These are phyloP conservation scores for Agaricus blazei DNA, from an alignment of 768 basidiomycete species.

Conservation along the genomic window DNA sequence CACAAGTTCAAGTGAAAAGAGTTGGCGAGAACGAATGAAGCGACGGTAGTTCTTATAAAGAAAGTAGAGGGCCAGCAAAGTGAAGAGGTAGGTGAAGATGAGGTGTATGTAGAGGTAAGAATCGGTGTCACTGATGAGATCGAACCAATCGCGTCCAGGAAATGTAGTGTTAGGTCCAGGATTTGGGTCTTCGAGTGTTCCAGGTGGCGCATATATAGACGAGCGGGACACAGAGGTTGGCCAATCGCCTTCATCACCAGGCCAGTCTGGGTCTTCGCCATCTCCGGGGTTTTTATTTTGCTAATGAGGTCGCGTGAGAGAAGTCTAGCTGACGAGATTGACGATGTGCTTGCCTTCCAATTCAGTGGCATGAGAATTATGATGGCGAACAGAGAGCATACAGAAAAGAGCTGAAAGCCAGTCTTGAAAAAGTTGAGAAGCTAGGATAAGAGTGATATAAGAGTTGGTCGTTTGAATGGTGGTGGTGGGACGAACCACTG, in stretches of 20 bases:
- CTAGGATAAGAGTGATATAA: conserved; percentile 30
- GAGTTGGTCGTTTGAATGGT: background rate
- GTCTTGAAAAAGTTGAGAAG: conserved; percentile 94
- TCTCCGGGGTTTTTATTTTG: conserved; percentile 64
- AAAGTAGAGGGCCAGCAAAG: conserved; percentile 77
- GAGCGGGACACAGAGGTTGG: conserved; percentile 25
- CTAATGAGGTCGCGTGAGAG: conserved; percentile 26
- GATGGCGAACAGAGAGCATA: conserved; percentile 78
- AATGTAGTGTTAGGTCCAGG: conserved; percentile 5
- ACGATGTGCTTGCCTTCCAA: conserved; percentile 59
- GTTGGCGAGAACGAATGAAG: conserved; percentile 86
- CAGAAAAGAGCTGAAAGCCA: conserved; percentile 86
- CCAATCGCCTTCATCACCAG: conserved; percentile 41
- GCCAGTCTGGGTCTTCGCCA: conserved; percentile 43
- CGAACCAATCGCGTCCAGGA: conserved; percentile 59
- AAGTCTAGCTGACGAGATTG: conserved; percentile 1
- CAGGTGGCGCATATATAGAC: conserved; percentile 14
- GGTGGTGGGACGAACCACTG: conserved; percentile 60
- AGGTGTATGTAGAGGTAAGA: conserved; percentile 87
- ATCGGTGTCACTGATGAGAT: conserved; percentile 86
- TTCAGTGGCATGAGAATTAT: conserved; percentile 94
- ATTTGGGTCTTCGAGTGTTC: background rate
- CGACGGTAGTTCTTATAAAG: conserved; percentile 86
- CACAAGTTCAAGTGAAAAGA: conserved; percentile 91
- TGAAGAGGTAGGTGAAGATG: conserved; percentile 92